These are phyloP conservation scores for Penicillium paradoxum DNA, from an alignment of 495 filamentous ascomycete species.

Conservation along the genomic window DNA sequence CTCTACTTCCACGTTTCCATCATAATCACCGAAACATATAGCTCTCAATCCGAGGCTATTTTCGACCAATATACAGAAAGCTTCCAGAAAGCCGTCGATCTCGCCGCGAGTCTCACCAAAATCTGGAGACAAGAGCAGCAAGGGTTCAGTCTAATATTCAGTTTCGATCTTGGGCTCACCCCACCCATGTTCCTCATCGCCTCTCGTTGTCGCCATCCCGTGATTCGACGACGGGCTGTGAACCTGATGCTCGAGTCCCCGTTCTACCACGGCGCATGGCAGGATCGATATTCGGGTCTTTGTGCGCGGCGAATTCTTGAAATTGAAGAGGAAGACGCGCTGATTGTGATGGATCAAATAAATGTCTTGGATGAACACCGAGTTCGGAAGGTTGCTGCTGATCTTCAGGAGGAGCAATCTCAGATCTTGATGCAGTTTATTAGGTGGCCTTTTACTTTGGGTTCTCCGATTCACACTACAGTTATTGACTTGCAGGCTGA, in stretches of 20 bases:
- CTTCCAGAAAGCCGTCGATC: neutral
- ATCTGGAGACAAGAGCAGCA: neutral
- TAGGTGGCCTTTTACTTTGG: neutral
- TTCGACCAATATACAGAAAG: neutral
- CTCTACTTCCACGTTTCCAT: constrained; percentile 2
- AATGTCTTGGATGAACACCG: too few species aligned
- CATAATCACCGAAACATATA: neutral
- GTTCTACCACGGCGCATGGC: constrained; percentile 4
- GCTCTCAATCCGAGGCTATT: neutral
- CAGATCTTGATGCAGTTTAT: constrained; percentile 2
- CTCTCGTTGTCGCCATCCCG: constrained; percentile 3
- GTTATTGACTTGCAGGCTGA: too few species aligned
- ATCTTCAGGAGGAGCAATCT: neutral
- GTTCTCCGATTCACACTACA: neutral
- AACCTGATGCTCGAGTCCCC: neutral
- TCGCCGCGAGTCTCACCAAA: neutral
- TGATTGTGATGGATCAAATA: too few species aligned
- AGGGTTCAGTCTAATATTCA: neutral
- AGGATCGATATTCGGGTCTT: constrained; percentile 6
- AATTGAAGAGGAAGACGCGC: neutral
- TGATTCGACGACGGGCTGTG: neutral
- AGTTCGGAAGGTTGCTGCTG: too few species aligned
- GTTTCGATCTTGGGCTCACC: constrained; percentile 5
- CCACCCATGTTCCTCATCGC: constrained; percentile 8
- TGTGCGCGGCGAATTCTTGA: constrained; percentile 8